These are phyloP conservation scores for Monocercomonoides exilis DNA, from an alignment of 78 protist genomes.

Conservation along the genomic window DNA sequence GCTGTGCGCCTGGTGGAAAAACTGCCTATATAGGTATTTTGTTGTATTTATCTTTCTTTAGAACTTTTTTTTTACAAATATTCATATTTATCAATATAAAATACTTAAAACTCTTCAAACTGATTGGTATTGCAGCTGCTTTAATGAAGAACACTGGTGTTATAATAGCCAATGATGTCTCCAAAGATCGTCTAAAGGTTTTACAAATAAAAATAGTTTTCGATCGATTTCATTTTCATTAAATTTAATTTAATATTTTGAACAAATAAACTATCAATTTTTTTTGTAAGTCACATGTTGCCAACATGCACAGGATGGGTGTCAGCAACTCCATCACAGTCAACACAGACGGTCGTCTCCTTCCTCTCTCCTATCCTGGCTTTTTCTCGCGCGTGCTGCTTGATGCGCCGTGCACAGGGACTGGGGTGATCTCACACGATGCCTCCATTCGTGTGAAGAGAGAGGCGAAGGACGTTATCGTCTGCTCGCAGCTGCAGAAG, in stretches of 20 bases:
- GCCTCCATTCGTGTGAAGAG: constrained; percentile 57
- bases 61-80: no score
- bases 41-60: no score
- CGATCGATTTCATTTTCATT: constrained; percentile 12
- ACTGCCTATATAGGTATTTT: constrained; percentile 83
- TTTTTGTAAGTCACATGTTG: background rate
- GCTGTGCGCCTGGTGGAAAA: constrained; percentile 99
- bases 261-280: no score
- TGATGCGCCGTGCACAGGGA: constrained; percentile 99
- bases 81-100: no score
- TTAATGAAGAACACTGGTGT: constrained; percentile 90
- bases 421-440: constrained; percentile 94
- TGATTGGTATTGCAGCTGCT: constrained; percentile 56
- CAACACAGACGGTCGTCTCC: constrained; percentile 83
- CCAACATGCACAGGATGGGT: constrained; percentile 50
- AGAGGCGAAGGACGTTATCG: constrained; percentile 67
- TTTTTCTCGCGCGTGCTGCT: constrained; percentile 89
- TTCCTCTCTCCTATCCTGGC: constrained; percentile 32
- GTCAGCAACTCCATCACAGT: constrained; percentile 59
- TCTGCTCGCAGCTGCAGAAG: constrained; percentile 72
- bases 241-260: background rate
- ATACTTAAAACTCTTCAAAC: background rate
- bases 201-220: no score
- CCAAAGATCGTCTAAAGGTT: constrained; percentile 66
- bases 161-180: constrained; percentile 86